Percentiles rank a stretch among this genome's conserved stretches.
phyloP scores from a whole-genome alignment of 1,284 basidiomycete species.

The Ceratobasidium sp. region DNA sequence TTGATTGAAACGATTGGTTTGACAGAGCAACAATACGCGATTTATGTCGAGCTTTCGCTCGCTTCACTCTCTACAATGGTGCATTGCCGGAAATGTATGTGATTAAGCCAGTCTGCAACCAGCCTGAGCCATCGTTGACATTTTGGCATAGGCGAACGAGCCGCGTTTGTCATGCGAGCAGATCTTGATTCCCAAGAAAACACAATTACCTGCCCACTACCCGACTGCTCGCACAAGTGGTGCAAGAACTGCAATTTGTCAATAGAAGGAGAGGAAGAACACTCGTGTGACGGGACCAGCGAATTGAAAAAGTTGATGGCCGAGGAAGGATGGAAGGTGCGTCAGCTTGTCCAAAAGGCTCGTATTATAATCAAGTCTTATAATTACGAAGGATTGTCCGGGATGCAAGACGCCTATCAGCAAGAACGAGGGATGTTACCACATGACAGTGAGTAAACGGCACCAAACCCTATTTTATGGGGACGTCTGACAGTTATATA shows the following conservation, averaged over 20 bases:
- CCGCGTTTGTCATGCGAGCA: constrained; percentile 43
- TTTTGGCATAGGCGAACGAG: constrained; percentile 1
- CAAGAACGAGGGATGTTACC: constrained; percentile 45
- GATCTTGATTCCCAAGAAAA: constrained; percentile 40
- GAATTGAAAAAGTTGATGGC: constrained; percentile 45
- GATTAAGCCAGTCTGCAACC: too few species aligned
- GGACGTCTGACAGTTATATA: background rate
- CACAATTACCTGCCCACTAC: constrained; percentile 44
- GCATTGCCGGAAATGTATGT: constrained; percentile 63
- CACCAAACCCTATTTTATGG: background rate
- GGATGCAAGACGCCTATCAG: constrained; percentile 46
- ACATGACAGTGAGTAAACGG: constrained; percentile 46
- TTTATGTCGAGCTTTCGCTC: constrained; percentile 67
- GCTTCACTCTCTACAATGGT: constrained; percentile 64
- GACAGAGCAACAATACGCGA: constrained; percentile 60
- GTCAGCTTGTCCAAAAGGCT: background rate
- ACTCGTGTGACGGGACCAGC: constrained; percentile 47
- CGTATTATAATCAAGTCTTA: background rate
- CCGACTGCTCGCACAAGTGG: constrained; percentile 45
- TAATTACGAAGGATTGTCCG: constrained; percentile 10
- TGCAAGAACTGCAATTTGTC: constrained; percentile 47
- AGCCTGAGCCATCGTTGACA: background rate
- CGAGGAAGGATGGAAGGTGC: constrained; percentile 46
- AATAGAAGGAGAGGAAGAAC: constrained; percentile 37
- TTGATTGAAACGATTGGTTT: constrained; percentile 64